Conservation (phyloP, 768 basidiomycete species). For the Termitomyces sp. region DNA sequence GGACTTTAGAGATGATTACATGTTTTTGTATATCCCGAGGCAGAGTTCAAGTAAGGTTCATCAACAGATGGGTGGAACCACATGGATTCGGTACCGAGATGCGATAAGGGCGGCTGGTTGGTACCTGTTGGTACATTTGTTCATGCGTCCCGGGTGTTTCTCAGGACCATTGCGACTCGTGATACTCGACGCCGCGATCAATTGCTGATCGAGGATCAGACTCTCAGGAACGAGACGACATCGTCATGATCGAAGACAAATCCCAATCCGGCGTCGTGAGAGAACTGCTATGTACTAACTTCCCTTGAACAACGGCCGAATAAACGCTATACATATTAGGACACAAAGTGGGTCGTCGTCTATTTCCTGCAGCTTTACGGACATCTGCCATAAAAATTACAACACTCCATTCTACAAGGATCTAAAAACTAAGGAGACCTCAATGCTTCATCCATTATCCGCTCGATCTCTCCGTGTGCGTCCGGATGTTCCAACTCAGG, state of each 20-base stretch:
- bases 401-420: conserved; percentile 1
- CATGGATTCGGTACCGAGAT: conserved; percentile 29
- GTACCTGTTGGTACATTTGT: conserved; percentile 18
- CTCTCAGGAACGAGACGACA: conserved; percentile 28
- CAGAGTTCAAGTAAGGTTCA: conserved; percentile 17
- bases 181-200: conserved; percentile 31
- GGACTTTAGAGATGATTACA: conserved; percentile 25
- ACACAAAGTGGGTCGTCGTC: background rate
- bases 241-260: conserved; percentile 34
- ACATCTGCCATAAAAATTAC: conserved; percentile 1
- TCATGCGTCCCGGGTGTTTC: conserved; percentile 32
- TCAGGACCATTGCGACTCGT: conserved; percentile 26
- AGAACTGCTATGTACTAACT: background rate
- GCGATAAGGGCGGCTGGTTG: conserved; percentile 26
- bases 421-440: background rate
- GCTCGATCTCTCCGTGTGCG: conserved; percentile 6
- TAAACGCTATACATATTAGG: background rate
- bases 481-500: conserved; percentile 6
- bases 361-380: background rate
- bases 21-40: conserved; percentile 3
- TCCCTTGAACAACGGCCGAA: background rate
- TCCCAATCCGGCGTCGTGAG: conserved; percentile 13
- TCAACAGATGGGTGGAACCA: conserved; percentile 21
- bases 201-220: conserved; percentile 28
- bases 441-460: conserved; percentile 19